phyloP scores from a whole-genome alignment of 2,329 filamentous ascomycete species.

The Ascomycota sp. region DNA sequence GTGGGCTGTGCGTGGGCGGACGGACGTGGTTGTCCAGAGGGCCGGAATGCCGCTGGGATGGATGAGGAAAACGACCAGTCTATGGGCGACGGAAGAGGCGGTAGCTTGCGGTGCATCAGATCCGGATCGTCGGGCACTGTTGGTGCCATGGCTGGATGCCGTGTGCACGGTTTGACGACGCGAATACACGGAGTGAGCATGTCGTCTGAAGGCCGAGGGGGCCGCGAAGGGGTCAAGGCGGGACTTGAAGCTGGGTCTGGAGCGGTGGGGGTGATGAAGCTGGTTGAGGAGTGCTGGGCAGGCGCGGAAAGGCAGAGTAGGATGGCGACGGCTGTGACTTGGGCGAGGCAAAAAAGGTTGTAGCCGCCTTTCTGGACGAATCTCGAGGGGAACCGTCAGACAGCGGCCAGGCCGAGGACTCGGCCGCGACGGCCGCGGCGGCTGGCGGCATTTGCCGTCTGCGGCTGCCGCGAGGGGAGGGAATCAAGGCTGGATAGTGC shows the following conservation, averaged over 20 bases:
- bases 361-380: constrained; percentile 1
- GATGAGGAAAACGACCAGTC: too few species aligned
- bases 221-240: constrained; percentile 8
- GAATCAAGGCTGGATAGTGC: constrained; percentile 12
- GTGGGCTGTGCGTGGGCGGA: constrained; percentile 1
- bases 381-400: constrained; percentile 5
- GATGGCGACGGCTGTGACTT: constrained; percentile 9
- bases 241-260: background rate
- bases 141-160: constrained; percentile 1
- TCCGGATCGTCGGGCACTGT: background rate
- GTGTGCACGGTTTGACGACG: constrained; percentile 6
- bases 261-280: background rate
- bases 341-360: constrained; percentile 1
- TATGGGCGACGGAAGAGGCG: too few species aligned
- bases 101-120: too few species aligned
- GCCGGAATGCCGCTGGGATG: constrained; percentile 1
- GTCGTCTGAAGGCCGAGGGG: constrained; percentile 10
- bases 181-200: constrained; percentile 7
- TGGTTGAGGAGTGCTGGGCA: constrained; percentile 1
- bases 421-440: constrained; percentile 1
- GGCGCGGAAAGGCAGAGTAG: constrained; percentile 23
- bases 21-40: background rate
- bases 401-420: constrained; percentile 8
- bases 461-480: constrained; percentile 7
- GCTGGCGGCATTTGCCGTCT: constrained; percentile 7